phyloP scores from a whole-genome alignment of 2,329 filamentous ascomycete genomes.

The Colletotrichum eleusines region DNA sequence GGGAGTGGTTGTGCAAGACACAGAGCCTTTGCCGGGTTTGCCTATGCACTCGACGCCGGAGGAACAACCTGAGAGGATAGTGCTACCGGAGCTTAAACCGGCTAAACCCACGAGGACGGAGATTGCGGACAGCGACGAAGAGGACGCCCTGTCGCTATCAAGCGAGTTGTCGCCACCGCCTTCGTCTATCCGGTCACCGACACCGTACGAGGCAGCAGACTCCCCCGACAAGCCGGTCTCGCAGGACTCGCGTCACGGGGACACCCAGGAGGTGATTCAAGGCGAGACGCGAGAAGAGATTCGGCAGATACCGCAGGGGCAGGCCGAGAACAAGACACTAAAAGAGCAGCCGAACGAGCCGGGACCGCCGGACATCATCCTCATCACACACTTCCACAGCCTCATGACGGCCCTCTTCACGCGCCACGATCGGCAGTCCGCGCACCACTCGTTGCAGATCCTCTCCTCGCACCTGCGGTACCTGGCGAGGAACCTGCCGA shows the following conservation, averaged over 20 bases:
- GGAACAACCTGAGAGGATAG: constrained; percentile 8
- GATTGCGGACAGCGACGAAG: constrained; percentile 57
- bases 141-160: constrained; percentile 47
- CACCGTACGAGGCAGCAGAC: neutral
- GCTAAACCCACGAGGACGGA: constrained; percentile 43
- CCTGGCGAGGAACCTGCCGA: constrained; percentile 56
- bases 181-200: constrained; percentile 24
- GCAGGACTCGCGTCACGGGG: too few species aligned
- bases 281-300: neutral
- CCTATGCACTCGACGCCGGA: neutral
- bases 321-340: neutral
- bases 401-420: constrained; percentile 66
- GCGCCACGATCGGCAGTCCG: constrained; percentile 58
- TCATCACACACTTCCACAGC: constrained; percentile 67
- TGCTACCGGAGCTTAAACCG: constrained; percentile 32
- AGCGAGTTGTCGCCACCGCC: constrained; percentile 42
- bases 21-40: neutral
- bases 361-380: constrained; percentile 59
- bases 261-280: neutral
- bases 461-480: constrained; percentile 61
- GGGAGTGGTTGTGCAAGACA: neutral
- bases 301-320: neutral
- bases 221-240: neutral
- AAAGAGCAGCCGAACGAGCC: constrained; percentile 2
- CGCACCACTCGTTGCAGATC: constrained; percentile 62